Conservation (phyloP, 139 green algal genomes). For the Gonium pectorale region DNA sequence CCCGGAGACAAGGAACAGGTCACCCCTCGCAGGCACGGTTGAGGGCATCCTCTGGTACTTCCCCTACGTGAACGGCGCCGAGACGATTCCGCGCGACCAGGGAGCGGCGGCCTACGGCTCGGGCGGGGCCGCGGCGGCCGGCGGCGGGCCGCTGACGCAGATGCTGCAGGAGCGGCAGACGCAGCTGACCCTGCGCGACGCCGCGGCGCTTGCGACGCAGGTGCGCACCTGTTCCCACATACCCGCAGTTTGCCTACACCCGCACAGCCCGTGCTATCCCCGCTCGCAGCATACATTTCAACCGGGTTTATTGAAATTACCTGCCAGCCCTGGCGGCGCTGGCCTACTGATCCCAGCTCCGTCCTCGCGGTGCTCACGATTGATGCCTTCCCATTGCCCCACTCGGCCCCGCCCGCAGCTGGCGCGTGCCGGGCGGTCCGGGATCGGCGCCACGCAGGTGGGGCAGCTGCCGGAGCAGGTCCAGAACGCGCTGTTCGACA, state of each 20-base stretch:
- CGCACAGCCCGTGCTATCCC: too few relatives aligned
- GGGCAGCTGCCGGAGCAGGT: constrained; percentile 17
- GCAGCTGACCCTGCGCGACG: constrained; percentile 28
- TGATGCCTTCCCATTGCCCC: too few relatives aligned
- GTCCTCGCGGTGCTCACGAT: too few relatives aligned
- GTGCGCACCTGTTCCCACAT: too few relatives aligned
- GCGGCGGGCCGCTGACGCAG: not conserved
- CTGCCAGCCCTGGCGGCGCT: too few relatives aligned
- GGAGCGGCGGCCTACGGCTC: constrained; percentile 2
- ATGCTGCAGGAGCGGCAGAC: constrained; percentile 34
- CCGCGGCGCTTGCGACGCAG: constrained; percentile 30
- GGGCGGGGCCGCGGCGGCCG: not conserved
- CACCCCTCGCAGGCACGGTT: constrained; percentile 68
- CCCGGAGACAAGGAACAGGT: too few relatives aligned
- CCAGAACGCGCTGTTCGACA: not conserved
- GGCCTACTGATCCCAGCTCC: too few relatives aligned
- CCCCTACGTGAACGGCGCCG: constrained; percentile 70
- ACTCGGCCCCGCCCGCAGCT: not conserved
- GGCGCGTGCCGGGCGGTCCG: not conserved
- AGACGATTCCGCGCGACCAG: constrained; percentile 72
- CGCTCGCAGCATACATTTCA: too few relatives aligned
- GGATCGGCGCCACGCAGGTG: constrained; percentile 2
- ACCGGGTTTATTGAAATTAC: too few relatives aligned
- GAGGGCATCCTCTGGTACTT: constrained; percentile 85
- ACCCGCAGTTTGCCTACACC: too few relatives aligned